Base-by-base conservation (phyloP, 1,284 basidiomycete genomes). In the Pholiota adiposa region DNA sequence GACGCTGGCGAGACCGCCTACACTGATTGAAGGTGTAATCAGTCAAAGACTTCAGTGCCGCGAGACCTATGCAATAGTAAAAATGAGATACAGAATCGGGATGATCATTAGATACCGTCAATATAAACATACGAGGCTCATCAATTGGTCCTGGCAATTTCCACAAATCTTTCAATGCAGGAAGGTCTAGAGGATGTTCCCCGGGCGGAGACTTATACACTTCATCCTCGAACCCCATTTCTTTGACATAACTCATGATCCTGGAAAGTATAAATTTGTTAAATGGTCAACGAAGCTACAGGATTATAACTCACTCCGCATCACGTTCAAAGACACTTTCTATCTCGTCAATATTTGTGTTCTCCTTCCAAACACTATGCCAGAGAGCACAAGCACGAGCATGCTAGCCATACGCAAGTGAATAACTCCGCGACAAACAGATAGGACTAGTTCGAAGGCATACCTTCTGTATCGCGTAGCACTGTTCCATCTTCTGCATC, bases 331-430 rank as follows among this genome's bases (percentile, higher is more conserved):
- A 52, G 2, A 27, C 16, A 9, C n/a, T n/a, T n/a, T n/a, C n/a
- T n/a, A n/a, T 29, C 5, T 3, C 18, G 41, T 46, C 18, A 12
- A 16, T 25, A 6, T 16, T 29, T 25, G 29, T 31, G 23, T 23
- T 14, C 41, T 43, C 29, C 40, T 19, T 46, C 38, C 16, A 40
- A 40, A 16, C 38, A 6, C n/a, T 27, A 21, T 48, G 31, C 53
- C 53, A 55, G 8, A 16, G 33, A 16, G 43, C 43, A 46, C 53
- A 55, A 14, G 29, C 41, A 6, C 53, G 41, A 43, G 52, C 52
- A 29, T 54, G 52, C 52, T 54, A 31, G 11, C 43, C 12, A n/a
- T 33, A 31, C 16, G 29, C 9, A 14, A 14, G 19, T 52, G 3
- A 38, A 33, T 25, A n/a, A n/a, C n/a, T n/a, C n/a, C 19, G 12